Percentiles rank a stretch among this genome's conserved stretches.
phyloP scores from a whole-genome alignment of 352 stramenopile genomes.

The Pythium brachiatum region DNA sequence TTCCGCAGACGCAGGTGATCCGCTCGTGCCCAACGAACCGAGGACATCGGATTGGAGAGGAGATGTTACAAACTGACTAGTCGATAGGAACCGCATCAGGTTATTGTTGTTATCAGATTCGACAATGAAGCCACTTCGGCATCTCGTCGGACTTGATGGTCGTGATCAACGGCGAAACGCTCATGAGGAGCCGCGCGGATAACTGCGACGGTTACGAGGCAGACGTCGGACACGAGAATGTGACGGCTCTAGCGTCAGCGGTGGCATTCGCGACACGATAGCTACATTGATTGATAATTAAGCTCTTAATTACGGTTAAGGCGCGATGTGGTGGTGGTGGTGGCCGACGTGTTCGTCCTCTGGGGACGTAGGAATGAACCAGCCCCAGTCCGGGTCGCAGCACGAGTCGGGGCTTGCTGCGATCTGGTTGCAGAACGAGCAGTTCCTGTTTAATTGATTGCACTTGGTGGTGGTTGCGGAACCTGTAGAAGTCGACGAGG shows the following conservation, averaged over 20 bases:
- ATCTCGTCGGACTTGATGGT: constrained; percentile 21
- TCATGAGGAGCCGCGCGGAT: background rate
- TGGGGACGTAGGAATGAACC: constrained; percentile 52
- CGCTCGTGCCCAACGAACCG: constrained; percentile 20
- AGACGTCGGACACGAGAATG: constrained; percentile 7
- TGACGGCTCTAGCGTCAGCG: constrained; percentile 20
- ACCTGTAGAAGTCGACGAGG: background rate
- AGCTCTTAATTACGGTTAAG: background rate
- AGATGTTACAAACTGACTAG: background rate
- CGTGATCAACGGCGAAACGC: background rate
- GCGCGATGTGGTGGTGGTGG: background rate
- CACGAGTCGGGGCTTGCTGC: constrained; percentile 24
- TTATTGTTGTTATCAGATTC: constrained; percentile 19
- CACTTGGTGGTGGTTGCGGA: background rate
- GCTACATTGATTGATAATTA: constrained; percentile 12
- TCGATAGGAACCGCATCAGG: constrained; percentile 11
- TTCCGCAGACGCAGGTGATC: constrained; percentile 10
- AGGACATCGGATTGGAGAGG: constrained; percentile 18
- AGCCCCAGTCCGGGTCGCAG: constrained; percentile 63
- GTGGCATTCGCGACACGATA: background rate
- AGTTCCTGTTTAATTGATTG: constrained; percentile 19
- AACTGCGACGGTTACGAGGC: background rate
- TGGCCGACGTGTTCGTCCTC: constrained; percentile 15
- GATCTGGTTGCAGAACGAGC: constrained; percentile 25
- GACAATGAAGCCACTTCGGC: constrained; percentile 27